Conservation (phyloP, 2,329 filamentous ascomycete species). For the Pseudocercospora fijiensis region DNA sequence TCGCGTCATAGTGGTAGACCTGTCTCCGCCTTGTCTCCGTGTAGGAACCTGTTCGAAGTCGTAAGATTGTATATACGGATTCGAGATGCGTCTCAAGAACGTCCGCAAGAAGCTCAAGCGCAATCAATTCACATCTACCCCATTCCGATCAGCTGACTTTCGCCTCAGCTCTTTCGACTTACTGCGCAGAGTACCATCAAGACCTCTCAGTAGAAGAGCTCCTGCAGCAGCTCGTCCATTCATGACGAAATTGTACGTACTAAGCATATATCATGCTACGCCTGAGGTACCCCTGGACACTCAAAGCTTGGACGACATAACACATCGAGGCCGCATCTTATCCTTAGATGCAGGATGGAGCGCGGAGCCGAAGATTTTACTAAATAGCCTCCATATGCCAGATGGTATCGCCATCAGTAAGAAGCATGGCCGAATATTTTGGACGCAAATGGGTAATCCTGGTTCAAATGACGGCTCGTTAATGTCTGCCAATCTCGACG, state of each 20-base stretch:
- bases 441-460: slow-evolving; percentile 34
- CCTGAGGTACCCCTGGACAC: slow-evolving; percentile 15
- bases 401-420: slow-evolving; percentile 38
- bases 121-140: background rate
- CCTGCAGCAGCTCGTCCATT: background rate
- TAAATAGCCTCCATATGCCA: slow-evolving; percentile 26
- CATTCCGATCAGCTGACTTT: background rate
- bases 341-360: slow-evolving; percentile 7
- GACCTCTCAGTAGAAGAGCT: background rate
- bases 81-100: slow-evolving; percentile 1
- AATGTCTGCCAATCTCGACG: slow-evolving; percentile 46
- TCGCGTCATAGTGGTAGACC: background rate
- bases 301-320: slow-evolving; percentile 14
- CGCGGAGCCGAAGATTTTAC: slow-evolving; percentile 6
- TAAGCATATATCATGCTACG: slow-evolving; percentile 21
- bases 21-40: slow-evolving; percentile 1
- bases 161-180: background rate
- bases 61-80: background rate
- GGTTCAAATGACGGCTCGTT: slow-evolving; percentile 28
- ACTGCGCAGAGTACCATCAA: background rate
- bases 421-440: slow-evolving; percentile 33
- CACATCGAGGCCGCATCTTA: slow-evolving; percentile 15
- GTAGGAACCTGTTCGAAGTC: background rate
- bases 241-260: slow-evolving; percentile 14
- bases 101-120: background rate